phyloP scores from a whole-genome alignment of 371 early-diverging fungal genomes.

The Mortierella sp. region DNA sequence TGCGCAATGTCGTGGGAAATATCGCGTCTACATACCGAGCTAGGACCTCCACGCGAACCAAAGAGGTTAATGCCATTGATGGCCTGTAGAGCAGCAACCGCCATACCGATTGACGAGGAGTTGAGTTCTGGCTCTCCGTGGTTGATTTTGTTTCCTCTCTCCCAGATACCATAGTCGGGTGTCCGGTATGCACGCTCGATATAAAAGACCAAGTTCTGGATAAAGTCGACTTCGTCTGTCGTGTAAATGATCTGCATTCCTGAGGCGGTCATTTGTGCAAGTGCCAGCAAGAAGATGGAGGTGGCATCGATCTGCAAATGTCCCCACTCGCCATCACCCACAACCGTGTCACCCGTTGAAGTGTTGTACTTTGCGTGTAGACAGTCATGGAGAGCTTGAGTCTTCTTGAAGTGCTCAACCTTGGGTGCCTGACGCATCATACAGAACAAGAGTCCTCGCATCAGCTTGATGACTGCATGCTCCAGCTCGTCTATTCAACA shows the following conservation, averaged over 20 bases:
- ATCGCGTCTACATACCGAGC: constrained; percentile 65
- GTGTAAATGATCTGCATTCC: constrained; percentile 84
- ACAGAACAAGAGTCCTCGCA: constrained; percentile 84
- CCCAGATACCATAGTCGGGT: constrained; percentile 94
- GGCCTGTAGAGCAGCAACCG: constrained; percentile 86
- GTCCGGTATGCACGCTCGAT: constrained; percentile 81
- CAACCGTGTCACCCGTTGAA: constrained; percentile 85
- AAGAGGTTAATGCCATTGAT: constrained; percentile 91
- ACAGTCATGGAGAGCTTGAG: constrained; percentile 74
- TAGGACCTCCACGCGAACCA: constrained; percentile 83
- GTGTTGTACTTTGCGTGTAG: constrained; percentile 94
- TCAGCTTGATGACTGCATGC: constrained; percentile 85
- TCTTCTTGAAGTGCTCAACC: constrained; percentile 85
- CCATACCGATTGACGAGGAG: constrained; percentile 92
- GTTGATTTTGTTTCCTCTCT: constrained; percentile 91
- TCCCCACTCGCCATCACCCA: constrained; percentile 89
- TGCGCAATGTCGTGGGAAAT: background rate
- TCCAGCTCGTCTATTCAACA: constrained; percentile 78
- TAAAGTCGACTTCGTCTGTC: constrained; percentile 89
- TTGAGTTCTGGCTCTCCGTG: constrained; percentile 91
- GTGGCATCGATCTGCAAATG: constrained; percentile 89
- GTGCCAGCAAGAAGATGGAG: constrained; percentile 78
- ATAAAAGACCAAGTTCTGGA: constrained; percentile 92
- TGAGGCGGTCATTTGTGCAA: constrained; percentile 90
- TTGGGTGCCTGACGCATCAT: constrained; percentile 92